Percentiles rank a stretch among this genome's conserved stretches.
Evolutionary conservation across 73 alveolate species (phyloP).

Genomic region (Paramecium octaurelia): DNA sequence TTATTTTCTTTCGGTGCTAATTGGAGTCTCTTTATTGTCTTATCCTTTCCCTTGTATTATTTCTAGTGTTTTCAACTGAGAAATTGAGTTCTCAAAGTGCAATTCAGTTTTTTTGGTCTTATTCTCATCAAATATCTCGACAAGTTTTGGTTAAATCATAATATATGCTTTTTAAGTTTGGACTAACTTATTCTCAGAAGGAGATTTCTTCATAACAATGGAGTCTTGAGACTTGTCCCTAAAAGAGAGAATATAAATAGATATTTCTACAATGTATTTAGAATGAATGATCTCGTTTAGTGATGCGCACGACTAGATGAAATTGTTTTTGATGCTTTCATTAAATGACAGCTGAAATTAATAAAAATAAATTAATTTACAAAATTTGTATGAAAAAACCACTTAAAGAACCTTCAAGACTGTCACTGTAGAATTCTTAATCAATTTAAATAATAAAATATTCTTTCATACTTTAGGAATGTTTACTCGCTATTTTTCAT

Average conservation of each 20-base stretch:
- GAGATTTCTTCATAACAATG: background rate
- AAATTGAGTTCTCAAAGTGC: background rate
- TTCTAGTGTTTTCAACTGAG: background rate
- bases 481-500: background rate
- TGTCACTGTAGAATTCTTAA: background rate
- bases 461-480: background rate
- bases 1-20: background rate
- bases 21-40: background rate
- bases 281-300: background rate
- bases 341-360: background rate
- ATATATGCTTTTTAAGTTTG: conserved; percentile 13
- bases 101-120: background rate
- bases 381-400: background rate
- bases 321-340: background rate
- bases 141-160: conserved; percentile 31
- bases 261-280: background rate
- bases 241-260: background rate
- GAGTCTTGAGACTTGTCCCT: background rate
- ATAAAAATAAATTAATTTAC: background rate
- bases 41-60: background rate
- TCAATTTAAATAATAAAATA: background rate
- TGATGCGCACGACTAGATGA: background rate
- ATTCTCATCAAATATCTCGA: conserved; percentile 10
- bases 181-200: conserved; percentile 19
- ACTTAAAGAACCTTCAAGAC: background rate